Conservation (phyloP, 2,329 filamentous ascomycete genomes). For the Microcyclospora pomicola region DNA sequence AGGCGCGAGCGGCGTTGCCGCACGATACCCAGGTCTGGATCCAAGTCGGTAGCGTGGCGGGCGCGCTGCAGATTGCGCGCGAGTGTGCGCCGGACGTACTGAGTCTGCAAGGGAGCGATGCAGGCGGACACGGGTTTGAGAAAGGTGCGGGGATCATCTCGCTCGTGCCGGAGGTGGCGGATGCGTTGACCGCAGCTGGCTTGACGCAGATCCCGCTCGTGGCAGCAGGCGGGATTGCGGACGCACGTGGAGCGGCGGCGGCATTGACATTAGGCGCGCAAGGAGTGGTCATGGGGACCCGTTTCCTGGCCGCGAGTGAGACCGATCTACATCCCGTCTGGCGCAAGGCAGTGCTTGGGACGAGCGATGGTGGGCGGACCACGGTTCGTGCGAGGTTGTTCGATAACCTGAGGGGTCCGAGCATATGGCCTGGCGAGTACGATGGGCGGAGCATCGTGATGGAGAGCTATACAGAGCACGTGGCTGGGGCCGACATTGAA, state of each 20-base stretch:
- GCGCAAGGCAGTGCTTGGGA: slow-evolving; percentile 31
- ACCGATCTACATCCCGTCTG: slow-evolving; percentile 34
- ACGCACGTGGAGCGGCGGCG: slow-evolving; percentile 42
- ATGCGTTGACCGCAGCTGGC: slow-evolving; percentile 25
- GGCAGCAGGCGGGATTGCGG: slow-evolving; percentile 40
- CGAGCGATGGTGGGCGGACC: slow-evolving; percentile 36
- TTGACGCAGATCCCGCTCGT: slow-evolving; percentile 37
- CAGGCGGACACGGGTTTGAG: slow-evolving; percentile 49
- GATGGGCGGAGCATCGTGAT: slow-evolving; percentile 46
- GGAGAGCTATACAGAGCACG: slow-evolving; percentile 32
- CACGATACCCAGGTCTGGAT: slow-evolving; percentile 39
- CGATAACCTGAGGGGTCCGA: slow-evolving; percentile 41
- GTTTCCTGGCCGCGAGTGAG: slow-evolving; percentile 41
- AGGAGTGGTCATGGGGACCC: slow-evolving; percentile 48
- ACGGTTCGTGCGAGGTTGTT: slow-evolving; percentile 39
- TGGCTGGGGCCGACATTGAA: slow-evolving; percentile 24
- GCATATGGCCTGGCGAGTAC: slow-evolving; percentile 43
- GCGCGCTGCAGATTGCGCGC: slow-evolving; percentile 36
- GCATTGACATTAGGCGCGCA: slow-evolving; percentile 39
- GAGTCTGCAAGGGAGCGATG: slow-evolving; percentile 49
- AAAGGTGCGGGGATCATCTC: slow-evolving; percentile 41
- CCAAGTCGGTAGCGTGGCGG: slow-evolving; percentile 46
- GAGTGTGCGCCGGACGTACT: slow-evolving; percentile 42
- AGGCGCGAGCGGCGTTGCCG: slow-evolving; percentile 17
- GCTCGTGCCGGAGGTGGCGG: slow-evolving; percentile 44